These are phyloP conservation scores for Ophiostoma ulmi DNA, from an alignment of 2,329 filamentous ascomycete genomes.

Conservation along the genomic window DNA sequence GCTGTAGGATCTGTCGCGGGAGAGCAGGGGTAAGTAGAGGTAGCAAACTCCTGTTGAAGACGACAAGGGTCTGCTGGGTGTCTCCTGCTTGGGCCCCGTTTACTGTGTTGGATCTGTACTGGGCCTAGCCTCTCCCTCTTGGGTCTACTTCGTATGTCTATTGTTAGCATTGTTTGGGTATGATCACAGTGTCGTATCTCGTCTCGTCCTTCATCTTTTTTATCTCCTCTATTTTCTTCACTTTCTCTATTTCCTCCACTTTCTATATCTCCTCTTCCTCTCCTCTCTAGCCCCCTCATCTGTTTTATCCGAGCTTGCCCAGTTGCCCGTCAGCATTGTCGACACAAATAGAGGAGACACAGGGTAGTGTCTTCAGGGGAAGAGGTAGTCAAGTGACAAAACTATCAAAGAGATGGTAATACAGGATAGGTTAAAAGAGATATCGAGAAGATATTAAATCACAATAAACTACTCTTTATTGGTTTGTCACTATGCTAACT, in stretches of 20 bases:
- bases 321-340: conserved; percentile 5
- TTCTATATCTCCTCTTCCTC: neutral
- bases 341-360: conserved; percentile 17
- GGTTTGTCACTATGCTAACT: neutral
- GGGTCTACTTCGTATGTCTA: neutral
- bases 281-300: conserved; percentile 10
- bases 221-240: neutral
- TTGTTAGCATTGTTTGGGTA: conserved; percentile 10
- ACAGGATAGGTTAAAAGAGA: neutral
- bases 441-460: neutral
- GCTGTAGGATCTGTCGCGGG: neutral
- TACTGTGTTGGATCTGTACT: neutral
- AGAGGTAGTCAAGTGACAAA: neutral
- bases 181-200: conserved; percentile 7
- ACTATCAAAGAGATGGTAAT: neutral
- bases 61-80: neutral
- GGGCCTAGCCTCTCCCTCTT: neutral
- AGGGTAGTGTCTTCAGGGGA: neutral
- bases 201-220: conserved; percentile 8
- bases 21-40: neutral
- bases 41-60: neutral
- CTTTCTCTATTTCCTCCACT: neutral
- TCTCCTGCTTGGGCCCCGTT: no score
- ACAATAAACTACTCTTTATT: neutral
- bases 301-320: conserved; percentile 16